phyloP scores from a whole-genome alignment of 257 asterid species.

The Solanum raphanifolium region DNA sequence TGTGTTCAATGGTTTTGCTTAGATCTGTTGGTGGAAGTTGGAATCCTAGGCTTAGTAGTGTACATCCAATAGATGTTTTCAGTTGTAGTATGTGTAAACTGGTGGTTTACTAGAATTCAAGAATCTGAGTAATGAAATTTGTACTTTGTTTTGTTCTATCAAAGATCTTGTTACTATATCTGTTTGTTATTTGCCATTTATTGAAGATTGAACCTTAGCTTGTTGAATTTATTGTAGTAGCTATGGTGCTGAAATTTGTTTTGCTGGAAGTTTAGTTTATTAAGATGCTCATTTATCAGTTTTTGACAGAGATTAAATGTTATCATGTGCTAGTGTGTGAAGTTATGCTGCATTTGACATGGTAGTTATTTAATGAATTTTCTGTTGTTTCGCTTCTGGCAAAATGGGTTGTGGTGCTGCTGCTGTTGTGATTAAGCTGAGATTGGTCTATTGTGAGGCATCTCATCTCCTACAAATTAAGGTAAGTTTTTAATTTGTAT shows the following conservation, averaged over 20 bases:
- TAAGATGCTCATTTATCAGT: background rate
- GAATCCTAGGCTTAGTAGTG: fast-evolving
- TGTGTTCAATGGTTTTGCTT: background rate
- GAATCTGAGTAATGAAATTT: background rate
- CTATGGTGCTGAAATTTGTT: no score
- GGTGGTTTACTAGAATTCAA: background rate
- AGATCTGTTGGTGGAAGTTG: background rate
- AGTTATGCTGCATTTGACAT: background rate
- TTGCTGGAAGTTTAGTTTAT: no score
- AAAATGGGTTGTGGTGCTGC: background rate
- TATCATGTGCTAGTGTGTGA: background rate
- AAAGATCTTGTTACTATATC: background rate
- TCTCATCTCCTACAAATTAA: background rate
- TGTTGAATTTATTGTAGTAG: background rate
- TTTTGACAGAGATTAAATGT: background rate
- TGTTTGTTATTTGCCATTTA: background rate
- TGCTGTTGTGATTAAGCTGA: background rate
- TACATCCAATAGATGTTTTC: background rate
- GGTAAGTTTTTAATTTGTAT: background rate
- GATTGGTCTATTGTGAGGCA: background rate
- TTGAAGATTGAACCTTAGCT: background rate
- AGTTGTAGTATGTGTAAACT: background rate
- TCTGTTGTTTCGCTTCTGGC: background rate
- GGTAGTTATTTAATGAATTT: background rate
- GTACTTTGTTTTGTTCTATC: background rate